Evolutionary conservation across 2,329 filamentous ascomycete genomes (phyloP), one percentile per base, ranked within the genome.

Genomic region (Chrysoporthe austroafricana): DNA sequence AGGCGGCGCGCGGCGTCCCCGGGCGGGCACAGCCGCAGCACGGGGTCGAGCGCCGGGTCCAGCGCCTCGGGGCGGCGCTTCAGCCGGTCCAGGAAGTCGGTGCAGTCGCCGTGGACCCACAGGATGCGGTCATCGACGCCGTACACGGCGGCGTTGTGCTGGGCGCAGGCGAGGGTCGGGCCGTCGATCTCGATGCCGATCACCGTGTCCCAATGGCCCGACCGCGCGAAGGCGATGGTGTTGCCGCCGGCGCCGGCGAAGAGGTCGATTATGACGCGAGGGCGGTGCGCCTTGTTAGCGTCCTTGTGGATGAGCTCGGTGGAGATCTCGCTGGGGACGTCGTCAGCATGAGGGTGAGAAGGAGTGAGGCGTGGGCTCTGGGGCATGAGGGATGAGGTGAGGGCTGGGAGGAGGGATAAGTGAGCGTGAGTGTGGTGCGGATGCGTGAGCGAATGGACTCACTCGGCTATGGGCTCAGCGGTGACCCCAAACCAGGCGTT

Each of bases 401-500:
- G 36, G 26, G 48, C 4, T 14, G 48, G 21, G n/a, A 52, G 9
- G 16, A 26, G 32, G 14, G 4, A 21, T 11, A 16, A n/a, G 44
- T 11, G 32, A 11, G 44, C 34, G 52, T 56, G 52, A 36, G 32
- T 39, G 18, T 4, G 54, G 26, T 26, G 26, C 26, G 26, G 26
- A 26, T 34, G 39, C 1, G 18, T 13, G 18, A 7, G 39, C 9
- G 36, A 60, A 60, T 43, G n/a, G 32, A 80, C 84, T 74, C 82
- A 96, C 92, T 85, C 89, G 69, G 96, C 96, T 39, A 99, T 88
- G 4, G 92, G 91, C 78, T 99, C 95, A 16, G 96, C 94, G 0
- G 96, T 99, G 8, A 98, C 94, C 66, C 94, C 96, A 77, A 96
- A 99, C 96, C 96, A 99, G 64, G 94, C 91, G 79, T 95, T 91